Evolutionary conservation across 768 basidiomycete genomes (phyloP).

Genomic region (Asterophora lycoperdoides): DNA sequence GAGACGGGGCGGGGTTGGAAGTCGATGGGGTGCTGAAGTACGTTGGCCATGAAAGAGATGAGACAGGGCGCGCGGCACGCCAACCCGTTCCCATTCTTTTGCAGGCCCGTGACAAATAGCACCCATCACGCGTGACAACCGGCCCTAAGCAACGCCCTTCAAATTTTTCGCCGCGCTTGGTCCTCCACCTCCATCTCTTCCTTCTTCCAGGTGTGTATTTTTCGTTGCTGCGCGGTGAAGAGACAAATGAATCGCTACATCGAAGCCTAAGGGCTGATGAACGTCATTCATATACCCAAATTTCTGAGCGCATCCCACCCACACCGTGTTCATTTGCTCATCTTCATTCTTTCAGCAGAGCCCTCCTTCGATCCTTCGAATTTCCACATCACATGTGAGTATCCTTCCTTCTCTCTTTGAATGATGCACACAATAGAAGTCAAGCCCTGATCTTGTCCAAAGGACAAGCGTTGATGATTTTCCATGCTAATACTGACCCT

Average conservation of each 20-base stretch:
- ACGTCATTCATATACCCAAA: constrained; percentile 77
- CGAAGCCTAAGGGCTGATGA: constrained; percentile 70
- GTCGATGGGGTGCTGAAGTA: constrained; percentile 60
- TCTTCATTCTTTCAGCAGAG: constrained; percentile 10
- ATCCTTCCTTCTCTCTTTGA: constrained; percentile 9
- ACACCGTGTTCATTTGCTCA: constrained; percentile 5
- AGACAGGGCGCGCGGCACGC: constrained; percentile 21
- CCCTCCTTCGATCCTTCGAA: constrained; percentile 5
- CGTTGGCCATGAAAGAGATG: constrained; percentile 57
- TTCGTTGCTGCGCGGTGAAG: constrained; percentile 45
- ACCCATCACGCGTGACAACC: constrained; percentile 18
- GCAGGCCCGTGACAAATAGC: constrained; percentile 6
- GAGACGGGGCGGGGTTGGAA: constrained; percentile 57
- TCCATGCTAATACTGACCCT: constrained; percentile 89
- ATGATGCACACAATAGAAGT: constrained; percentile 82
- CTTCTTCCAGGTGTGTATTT: constrained; percentile 29
- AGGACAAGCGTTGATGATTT: constrained; percentile 70
- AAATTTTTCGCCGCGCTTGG: constrained; percentile 15
- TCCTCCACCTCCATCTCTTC: constrained; percentile 8
- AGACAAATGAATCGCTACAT: constrained; percentile 86
- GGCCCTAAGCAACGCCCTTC: constrained; percentile 32
- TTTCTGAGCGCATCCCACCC: constrained; percentile 58
- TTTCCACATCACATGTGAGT: constrained; percentile 24
- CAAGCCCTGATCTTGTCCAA: constrained; percentile 82
- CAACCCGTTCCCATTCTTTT: neutral